phyloP scores from a whole-genome alignment of 2,329 filamentous ascomycete genomes.

The Monilinia fructigena region DNA sequence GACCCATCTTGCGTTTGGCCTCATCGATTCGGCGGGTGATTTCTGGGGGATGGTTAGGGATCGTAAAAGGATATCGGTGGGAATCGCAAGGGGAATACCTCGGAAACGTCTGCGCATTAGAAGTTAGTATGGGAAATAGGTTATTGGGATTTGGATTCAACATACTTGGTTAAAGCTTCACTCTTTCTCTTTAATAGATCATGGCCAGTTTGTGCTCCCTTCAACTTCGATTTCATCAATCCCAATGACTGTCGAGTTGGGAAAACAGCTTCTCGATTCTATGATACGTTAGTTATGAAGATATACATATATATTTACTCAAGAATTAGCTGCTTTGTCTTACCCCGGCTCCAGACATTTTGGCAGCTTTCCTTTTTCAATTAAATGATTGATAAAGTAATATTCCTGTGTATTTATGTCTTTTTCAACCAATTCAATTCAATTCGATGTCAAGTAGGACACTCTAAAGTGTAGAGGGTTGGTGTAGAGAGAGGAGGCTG shows the following conservation, averaged over 20 bases:
- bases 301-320: conserved; percentile 13
- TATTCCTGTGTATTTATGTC: neutral
- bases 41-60: conserved; percentile 54
- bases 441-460: neutral
- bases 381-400: neutral
- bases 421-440: neutral
- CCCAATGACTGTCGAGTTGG: conserved; percentile 95
- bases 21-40: conserved; percentile 97
- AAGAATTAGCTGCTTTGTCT: conserved; percentile 26
- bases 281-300: conserved; percentile 34
- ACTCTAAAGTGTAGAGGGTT: neutral
- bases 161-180: conserved; percentile 93
- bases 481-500: conserved; percentile 12
- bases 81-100: conserved; percentile 54
- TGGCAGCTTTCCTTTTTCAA: conserved; percentile 27
- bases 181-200: conserved; percentile 96
- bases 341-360: conserved; percentile 56
- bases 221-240: conserved; percentile 97
- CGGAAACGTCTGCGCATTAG: conserved; percentile 69
- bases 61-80: neutral
- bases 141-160: conserved; percentile 26
- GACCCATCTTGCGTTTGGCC: conserved; percentile 98
- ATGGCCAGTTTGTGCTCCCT: conserved; percentile 87
- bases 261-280: conserved; percentile 96
- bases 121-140: conserved; percentile 30